Evolutionary conservation across 441 rosid species (phyloP).

Genomic region (Dalechampia spathulata): DNA sequence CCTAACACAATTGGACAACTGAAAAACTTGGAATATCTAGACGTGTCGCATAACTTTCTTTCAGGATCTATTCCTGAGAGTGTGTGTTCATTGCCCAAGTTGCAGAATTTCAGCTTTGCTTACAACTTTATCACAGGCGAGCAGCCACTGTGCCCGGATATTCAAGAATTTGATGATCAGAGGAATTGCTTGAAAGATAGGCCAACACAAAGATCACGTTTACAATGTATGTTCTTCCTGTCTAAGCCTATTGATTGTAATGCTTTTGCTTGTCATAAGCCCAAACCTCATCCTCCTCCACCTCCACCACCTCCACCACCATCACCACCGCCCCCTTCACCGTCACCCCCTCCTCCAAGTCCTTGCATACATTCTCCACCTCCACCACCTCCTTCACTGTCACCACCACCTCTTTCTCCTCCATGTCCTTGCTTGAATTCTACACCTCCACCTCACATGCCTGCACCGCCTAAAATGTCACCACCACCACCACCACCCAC

Average conservation of each 20-base stretch:
- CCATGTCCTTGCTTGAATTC: too few species aligned
- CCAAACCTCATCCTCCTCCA: conserved; percentile 11
- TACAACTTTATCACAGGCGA: conserved; percentile 78
- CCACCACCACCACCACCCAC: conserved; percentile 12
- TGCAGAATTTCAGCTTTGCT: conserved; percentile 57
- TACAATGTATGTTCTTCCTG: conserved; percentile 49
- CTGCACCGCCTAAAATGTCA: conserved; percentile 15
- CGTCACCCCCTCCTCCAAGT: conserved; percentile 5
- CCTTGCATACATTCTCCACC: conserved; percentile 8
- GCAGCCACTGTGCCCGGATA: conserved; percentile 49
- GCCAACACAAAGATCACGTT: conserved; percentile 54
- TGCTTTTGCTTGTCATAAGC: conserved; percentile 41
- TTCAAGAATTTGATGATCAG: conserved; percentile 46
- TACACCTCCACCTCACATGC: conserved; percentile 13
- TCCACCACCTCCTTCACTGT: conserved; percentile 11
- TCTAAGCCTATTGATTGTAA: conserved; percentile 50
- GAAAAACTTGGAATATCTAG: conserved; percentile 55
- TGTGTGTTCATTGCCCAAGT: conserved; percentile 54
- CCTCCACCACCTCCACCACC: conserved; percentile 17
- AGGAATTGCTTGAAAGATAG: conserved; percentile 65
- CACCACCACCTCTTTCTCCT: conserved; percentile 20
- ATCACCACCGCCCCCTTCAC: conserved; percentile 19
- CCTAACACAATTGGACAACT: conserved; percentile 53
- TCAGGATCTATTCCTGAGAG: conserved; percentile 64
- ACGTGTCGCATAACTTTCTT: conserved; percentile 63